phyloP scores from a whole-genome alignment of 2,329 filamentous ascomycete species.

The Orbilia ellipsospora region DNA sequence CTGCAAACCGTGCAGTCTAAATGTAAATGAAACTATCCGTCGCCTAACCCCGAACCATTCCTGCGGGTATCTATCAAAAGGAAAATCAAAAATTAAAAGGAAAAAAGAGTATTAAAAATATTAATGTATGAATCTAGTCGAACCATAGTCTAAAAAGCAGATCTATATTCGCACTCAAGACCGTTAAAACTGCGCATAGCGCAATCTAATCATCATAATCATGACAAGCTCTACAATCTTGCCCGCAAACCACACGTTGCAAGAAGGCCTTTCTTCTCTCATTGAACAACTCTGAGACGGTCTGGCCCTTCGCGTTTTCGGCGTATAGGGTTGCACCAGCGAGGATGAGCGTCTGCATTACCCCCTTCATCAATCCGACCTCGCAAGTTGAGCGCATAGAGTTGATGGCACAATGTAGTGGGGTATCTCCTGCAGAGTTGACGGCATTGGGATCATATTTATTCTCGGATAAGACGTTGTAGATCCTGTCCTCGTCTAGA shows the following conservation, averaged over 20 bases:
- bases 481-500: constrained; percentile 1
- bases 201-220: not conserved
- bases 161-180: too few relatives aligned
- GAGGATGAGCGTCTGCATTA: not conserved
- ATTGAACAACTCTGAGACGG: not conserved
- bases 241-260: not conserved
- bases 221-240: not conserved
- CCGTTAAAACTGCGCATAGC: too few relatives aligned
- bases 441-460: not conserved
- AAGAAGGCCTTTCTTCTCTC: not conserved
- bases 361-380: not conserved
- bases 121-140: too few relatives aligned
- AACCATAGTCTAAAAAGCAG: too few relatives aligned
- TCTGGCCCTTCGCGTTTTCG: not conserved
- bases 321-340: not conserved
- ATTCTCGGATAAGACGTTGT: not conserved
- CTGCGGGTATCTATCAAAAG: constrained; percentile 4
- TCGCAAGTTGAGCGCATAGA: not conserved
- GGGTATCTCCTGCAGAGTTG: not conserved
- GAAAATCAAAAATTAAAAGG: too few relatives aligned
- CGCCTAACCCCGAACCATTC: not conserved
- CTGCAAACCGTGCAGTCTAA: not conserved
- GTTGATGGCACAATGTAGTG: constrained; percentile 1
- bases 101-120: too few relatives aligned
- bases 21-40: not conserved